Base-by-base conservation (phyloP, 2,329 filamentous ascomycete species). In the Neocucurbitaria cava region DNA sequence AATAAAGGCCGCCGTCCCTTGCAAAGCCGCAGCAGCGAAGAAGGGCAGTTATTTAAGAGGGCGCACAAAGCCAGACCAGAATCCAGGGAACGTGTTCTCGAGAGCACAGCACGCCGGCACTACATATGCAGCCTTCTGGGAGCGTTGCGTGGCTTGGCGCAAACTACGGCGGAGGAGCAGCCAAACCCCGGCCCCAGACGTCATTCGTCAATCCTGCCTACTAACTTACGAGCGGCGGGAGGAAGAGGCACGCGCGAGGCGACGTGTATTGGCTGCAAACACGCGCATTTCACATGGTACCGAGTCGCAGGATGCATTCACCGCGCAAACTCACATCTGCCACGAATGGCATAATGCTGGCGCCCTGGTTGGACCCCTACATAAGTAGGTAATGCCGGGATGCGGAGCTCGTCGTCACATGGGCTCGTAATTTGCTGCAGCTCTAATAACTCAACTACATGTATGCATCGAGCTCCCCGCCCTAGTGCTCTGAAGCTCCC, bases 401-500 rank as follows among this genome's bases (percentile, higher is more conserved):
- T 49, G 46, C 44, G 36, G 18, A 39, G 36, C 36, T 43, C 20
- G 30, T 18, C 46, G 45, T 61, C 59, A 57, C 55, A 52, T 54
- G 46, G 23, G 35, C 46, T 40, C 38, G 39, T 49, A 33, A 18
- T 42, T 49, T 49, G 39, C 46, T 55, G 41, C 41, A 52, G 56
- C 52, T 52, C 41, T n/a, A n/a, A n/a, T n/a, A n/a, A n/a, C 39
- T 44, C 50, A 24, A 28, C n/a, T n/a, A n/a, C n/a, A n/a, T n/a
- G n/a, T n/a, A 42, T 42, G 52, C 43, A 43, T 31, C 33, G 24
- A 30, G 30, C 56, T 59, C 59, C 59, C 61, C 54, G 58, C 47
- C 58, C 43, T 49, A 43, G 38, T 44, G 49, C 52, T 54, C 46
- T 30, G 46, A 52, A 59, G 62, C 61, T 64, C 30, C 62, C 44